These are phyloP conservation scores for Starmerella apis DNA, from an alignment of 805 yeast genomes.

Conservation along the genomic window DNA sequence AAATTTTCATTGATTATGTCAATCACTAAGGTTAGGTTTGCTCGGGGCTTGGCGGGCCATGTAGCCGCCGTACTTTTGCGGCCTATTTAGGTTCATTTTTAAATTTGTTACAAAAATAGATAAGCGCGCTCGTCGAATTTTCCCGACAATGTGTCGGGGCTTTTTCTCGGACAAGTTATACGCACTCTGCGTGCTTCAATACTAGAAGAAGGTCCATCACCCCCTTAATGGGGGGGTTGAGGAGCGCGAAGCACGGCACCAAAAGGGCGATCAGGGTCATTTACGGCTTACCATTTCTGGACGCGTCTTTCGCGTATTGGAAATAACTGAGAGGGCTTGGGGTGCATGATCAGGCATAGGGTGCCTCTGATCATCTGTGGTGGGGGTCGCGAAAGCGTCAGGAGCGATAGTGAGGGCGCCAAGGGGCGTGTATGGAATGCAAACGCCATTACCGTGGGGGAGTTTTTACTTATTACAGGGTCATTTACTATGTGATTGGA, in stretches of 20 bases:
- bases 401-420: not conserved
- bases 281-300: not conserved
- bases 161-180: no score
- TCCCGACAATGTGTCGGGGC: not conserved
- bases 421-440: not conserved
- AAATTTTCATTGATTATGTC: conserved; percentile 5
- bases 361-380: not conserved
- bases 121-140: not conserved
- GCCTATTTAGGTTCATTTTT: no score
- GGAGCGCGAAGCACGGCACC: conserved; percentile 5
- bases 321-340: not conserved
- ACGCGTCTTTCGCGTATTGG: conserved; percentile 3
- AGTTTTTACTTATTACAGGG: no score
- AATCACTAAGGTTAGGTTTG: not conserved
- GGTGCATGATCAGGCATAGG: not conserved
- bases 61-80: not conserved
- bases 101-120: not conserved
- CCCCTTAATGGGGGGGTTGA: not conserved
- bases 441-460: not conserved
- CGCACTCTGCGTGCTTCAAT: no score
- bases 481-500: no score
- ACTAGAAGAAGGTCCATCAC: no score
- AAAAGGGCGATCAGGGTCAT: conserved; percentile 1
- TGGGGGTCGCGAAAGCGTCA: not conserved
- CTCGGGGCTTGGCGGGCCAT: conserved; percentile 4